phyloP scores from a whole-genome alignment of 441 rosid genomes.

The Gossypium schwendimanii region DNA sequence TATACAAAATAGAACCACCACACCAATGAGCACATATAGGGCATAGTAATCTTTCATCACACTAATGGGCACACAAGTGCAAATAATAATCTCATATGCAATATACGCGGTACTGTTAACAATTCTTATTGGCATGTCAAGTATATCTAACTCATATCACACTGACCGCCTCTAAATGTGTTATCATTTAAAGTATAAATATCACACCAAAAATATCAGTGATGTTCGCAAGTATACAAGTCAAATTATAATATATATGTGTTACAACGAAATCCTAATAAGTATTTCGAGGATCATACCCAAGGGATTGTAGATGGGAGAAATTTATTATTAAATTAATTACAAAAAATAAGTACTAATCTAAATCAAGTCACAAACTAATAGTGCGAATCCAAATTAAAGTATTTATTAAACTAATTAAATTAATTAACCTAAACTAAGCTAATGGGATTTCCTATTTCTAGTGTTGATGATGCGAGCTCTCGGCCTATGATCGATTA shows the following conservation, averaged over 20 bases:
- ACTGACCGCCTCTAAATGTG: background rate
- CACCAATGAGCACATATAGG: background rate
- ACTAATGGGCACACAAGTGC: background rate
- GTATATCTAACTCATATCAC: background rate
- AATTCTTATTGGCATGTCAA: background rate
- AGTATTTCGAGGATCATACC: too few relatives aligned
- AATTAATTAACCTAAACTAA: background rate
- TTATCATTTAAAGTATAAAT: too few relatives aligned
- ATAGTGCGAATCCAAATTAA: background rate
- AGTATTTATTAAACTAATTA: too few relatives aligned
- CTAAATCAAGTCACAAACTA: background rate
- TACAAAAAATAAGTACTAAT: too few relatives aligned
- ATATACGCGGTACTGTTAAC: background rate
- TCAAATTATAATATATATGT: too few relatives aligned
- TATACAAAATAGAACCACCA: background rate
- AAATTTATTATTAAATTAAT: too few relatives aligned
- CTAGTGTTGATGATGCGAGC: background rate
- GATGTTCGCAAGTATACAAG: background rate
- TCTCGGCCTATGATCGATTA: background rate
- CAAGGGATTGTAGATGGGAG: background rate
- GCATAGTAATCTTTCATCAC: background rate
- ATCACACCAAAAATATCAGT: background rate
- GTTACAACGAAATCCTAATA: background rate
- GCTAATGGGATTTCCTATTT: background rate
- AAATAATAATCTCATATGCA: background rate